Evolutionary conservation across 345 rosid genomes (phyloP).

Genomic region (Arabidopsis arenosa): DNA sequence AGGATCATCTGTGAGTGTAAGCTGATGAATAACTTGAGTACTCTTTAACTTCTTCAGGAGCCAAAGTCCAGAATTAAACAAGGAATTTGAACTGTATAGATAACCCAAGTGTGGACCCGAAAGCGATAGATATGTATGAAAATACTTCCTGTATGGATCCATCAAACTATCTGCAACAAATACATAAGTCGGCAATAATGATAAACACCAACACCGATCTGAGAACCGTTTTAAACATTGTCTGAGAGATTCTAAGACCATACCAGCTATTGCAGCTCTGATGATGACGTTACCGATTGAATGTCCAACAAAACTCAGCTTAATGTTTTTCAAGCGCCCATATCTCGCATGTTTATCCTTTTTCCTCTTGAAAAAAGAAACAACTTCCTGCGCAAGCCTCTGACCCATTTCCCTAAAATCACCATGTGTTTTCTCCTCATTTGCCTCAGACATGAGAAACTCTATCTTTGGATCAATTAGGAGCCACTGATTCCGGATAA

Average conservation of each 20-base stretch:
- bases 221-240: background rate
- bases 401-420: slow-evolving; percentile 97
- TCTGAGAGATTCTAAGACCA: slow-evolving; percentile 10
- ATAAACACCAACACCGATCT: background rate
- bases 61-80: slow-evolving; percentile 98
- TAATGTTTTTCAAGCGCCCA: slow-evolving; percentile 65
- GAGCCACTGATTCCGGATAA: slow-evolving; percentile 96
- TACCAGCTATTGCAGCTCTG: slow-evolving; percentile 88
- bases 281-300: slow-evolving; percentile 94
- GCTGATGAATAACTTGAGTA: slow-evolving; percentile 96
- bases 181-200: background rate
- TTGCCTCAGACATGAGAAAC: slow-evolving; percentile 94
- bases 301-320: slow-evolving; percentile 96
- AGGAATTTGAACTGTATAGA: slow-evolving; percentile 90
- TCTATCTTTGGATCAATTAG: slow-evolving; percentile 86
- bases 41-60: slow-evolving; percentile 90
- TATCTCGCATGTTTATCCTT: slow-evolving; percentile 75
- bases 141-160: slow-evolving; percentile 81
- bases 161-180: slow-evolving; percentile 70
- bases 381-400: slow-evolving; percentile 88
- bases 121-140: slow-evolving; percentile 79
- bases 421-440: slow-evolving; percentile 93
- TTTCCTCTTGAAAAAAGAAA: slow-evolving; percentile 76
- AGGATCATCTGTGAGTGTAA: slow-evolving; percentile 90
- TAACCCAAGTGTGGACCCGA: slow-evolving; percentile 99